phyloP scores from a whole-genome alignment of 2,329 filamentous ascomycete genomes.

The Aspergillus novofumigatus region DNA sequence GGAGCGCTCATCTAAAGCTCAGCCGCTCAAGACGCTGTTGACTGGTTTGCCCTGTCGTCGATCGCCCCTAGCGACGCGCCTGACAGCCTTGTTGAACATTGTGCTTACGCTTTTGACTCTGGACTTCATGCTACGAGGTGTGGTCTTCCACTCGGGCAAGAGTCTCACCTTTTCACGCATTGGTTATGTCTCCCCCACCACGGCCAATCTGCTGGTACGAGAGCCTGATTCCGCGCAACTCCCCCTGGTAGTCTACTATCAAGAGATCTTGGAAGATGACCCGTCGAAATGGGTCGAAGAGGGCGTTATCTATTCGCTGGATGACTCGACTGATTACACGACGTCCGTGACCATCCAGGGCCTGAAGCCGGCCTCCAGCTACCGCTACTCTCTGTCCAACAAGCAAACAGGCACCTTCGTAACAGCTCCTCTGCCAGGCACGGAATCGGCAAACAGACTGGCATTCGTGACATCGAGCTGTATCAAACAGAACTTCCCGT shows the following conservation, averaged over 20 bases:
- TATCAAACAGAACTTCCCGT: slow-evolving; percentile 86
- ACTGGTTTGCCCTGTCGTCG: slow-evolving; percentile 70
- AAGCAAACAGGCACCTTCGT: slow-evolving; percentile 80
- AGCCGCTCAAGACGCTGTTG: slow-evolving; percentile 61
- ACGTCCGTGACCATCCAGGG: slow-evolving; percentile 63
- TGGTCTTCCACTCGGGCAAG: slow-evolving; percentile 63
- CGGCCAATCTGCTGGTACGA: slow-evolving; percentile 76
- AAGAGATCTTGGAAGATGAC: slow-evolving; percentile 31
- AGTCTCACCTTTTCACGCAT: slow-evolving; percentile 82
- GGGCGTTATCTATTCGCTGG: slow-evolving; percentile 62
- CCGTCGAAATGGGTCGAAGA: slow-evolving; percentile 58
- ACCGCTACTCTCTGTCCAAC: slow-evolving; percentile 82
- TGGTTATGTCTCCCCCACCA: slow-evolving; percentile 77
- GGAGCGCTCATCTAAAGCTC: slow-evolving; percentile 4
- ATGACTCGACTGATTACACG: slow-evolving; percentile 79
- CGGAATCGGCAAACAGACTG: slow-evolving; percentile 63
- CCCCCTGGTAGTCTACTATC: slow-evolving; percentile 67
- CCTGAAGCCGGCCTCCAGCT: slow-evolving; percentile 66
- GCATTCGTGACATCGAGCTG: slow-evolving; percentile 92
- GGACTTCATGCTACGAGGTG: slow-evolving; percentile 74
- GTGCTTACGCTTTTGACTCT: slow-evolving; percentile 64
- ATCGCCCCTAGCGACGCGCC: slow-evolving; percentile 61
- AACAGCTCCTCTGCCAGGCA: slow-evolving; percentile 68
- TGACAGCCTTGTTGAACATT: slow-evolving; percentile 70
- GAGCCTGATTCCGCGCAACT: slow-evolving; percentile 74